These are phyloP conservation scores for Austroboletus festivus DNA, from an alignment of 768 basidiomycete species.

Conservation along the genomic window DNA sequence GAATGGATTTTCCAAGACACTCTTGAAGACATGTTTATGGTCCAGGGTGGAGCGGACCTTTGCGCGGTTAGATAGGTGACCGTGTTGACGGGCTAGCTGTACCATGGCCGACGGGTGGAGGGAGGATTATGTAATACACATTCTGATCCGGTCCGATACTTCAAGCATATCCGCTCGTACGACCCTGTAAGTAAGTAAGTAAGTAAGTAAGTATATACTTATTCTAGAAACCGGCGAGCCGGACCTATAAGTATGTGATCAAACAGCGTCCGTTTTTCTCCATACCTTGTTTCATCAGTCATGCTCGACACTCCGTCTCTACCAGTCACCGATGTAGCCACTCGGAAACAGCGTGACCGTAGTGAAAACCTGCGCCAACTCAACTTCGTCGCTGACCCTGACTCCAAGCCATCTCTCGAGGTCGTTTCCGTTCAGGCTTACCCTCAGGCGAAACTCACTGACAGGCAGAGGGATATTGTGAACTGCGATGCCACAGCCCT, in stretches of 20 bases:
- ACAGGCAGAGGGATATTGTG: constrained; percentile 26
- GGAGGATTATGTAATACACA: background rate
- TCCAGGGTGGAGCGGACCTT: constrained; percentile 44
- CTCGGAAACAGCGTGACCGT: constrained; percentile 27
- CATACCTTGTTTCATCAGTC: background rate
- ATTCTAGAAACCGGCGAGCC: background rate
- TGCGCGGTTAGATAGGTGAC: constrained; percentile 62
- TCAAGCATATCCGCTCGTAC: too few relatives aligned
- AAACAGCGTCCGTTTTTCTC: background rate
- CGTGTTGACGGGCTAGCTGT: constrained; percentile 50
- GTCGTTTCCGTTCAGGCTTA: constrained; percentile 23
- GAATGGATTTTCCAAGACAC: constrained; percentile 71
- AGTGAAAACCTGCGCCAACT: constrained; percentile 13
- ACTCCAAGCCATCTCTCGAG: constrained; percentile 1
- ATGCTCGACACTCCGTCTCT: background rate
- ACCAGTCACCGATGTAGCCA: constrained; percentile 10
- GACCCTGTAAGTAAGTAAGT: too few relatives aligned
- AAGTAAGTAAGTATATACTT: too few relatives aligned
- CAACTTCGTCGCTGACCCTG: background rate
- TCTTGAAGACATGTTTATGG: constrained; percentile 63
- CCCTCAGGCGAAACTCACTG: constrained; percentile 26
- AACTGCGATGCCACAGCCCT: constrained; percentile 30
- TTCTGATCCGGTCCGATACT: too few relatives aligned
- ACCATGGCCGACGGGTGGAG: constrained; percentile 13
- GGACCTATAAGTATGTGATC: background rate